Percentiles rank a stretch among this genome's conserved stretches.
phyloP scores from a whole-genome alignment of 257 asterid species.

The Lycium ferocissimum region DNA sequence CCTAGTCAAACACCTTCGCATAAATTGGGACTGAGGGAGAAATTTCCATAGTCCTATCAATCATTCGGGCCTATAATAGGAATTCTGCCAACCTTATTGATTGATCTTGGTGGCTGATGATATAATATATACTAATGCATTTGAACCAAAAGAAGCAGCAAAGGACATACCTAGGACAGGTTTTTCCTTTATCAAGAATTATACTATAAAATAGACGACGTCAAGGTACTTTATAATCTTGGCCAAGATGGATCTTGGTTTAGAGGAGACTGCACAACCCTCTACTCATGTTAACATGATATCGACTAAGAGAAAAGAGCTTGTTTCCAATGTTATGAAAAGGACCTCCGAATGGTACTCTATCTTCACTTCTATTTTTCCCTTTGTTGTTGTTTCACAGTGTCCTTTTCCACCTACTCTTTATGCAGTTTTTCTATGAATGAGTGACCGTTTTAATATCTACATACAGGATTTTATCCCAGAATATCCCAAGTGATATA shows the following conservation, averaged over 20 bases:
- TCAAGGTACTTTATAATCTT: constrained; percentile 28
- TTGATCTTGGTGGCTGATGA: constrained; percentile 27
- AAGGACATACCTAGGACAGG: constrained; percentile 19
- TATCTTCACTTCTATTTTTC: constrained; percentile 4
- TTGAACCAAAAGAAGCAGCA: constrained; percentile 25
- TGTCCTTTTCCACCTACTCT: background rate
- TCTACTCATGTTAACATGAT: constrained; percentile 37
- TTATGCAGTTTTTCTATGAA: background rate
- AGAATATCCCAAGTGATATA: constrained; percentile 83
- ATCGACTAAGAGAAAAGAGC: constrained; percentile 64
- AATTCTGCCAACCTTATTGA: constrained; percentile 35
- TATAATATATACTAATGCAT: background rate
- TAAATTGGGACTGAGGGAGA: background rate
- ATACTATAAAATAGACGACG: background rate
- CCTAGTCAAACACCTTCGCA: background rate
- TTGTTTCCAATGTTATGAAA: constrained; percentile 77
- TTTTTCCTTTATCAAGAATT: background rate
- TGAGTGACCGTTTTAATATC: constrained; percentile 28
- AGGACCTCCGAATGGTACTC: constrained; percentile 86
- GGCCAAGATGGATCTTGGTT: constrained; percentile 42
- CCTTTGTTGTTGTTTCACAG: background rate
- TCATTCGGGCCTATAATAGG: constrained; percentile 34
- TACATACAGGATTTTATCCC: constrained; percentile 83
- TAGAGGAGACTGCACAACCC: constrained; percentile 34
- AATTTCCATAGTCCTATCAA: background rate